Conservation (phyloP, 495 filamentous ascomycete species). For the Penicillium malachiteum region DNA sequence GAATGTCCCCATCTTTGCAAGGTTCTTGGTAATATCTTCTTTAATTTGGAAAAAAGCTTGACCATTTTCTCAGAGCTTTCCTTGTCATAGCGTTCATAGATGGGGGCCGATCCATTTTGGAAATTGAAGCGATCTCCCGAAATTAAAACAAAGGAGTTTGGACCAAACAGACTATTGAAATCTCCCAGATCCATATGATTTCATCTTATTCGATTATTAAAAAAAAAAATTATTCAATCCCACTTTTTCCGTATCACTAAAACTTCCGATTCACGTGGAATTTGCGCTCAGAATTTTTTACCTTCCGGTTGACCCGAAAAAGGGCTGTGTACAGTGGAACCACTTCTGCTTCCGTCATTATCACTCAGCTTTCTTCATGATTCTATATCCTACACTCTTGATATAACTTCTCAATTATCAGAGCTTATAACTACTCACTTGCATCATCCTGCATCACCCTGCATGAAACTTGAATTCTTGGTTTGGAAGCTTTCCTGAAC, state of each 20-base stretch:
- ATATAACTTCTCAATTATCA: no score
- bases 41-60: no score
- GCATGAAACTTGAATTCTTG: background rate
- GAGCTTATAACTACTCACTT: background rate
- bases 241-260: background rate
- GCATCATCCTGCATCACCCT: background rate
- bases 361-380: no score
- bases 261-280: background rate
- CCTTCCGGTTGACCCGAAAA: slow-evolving; percentile 29
- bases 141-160: background rate
- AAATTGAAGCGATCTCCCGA: slow-evolving; percentile 18
- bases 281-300: slow-evolving; percentile 4
- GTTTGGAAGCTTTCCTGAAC: background rate
- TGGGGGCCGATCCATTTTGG: background rate
- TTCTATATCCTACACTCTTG: no score
- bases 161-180: no score
- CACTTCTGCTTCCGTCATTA: slow-evolving; percentile 14
- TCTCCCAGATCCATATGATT: no score
- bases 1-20: no score
- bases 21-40: no score
- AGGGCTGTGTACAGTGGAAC: slow-evolving; percentile 40
- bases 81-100: background rate
- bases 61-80: background rate
- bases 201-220: background rate
- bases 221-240: background rate